These are phyloP conservation scores for Crithidia acanthocephali DNA, from an alignment of 208 protist genomes.

Conservation along the genomic window DNA sequence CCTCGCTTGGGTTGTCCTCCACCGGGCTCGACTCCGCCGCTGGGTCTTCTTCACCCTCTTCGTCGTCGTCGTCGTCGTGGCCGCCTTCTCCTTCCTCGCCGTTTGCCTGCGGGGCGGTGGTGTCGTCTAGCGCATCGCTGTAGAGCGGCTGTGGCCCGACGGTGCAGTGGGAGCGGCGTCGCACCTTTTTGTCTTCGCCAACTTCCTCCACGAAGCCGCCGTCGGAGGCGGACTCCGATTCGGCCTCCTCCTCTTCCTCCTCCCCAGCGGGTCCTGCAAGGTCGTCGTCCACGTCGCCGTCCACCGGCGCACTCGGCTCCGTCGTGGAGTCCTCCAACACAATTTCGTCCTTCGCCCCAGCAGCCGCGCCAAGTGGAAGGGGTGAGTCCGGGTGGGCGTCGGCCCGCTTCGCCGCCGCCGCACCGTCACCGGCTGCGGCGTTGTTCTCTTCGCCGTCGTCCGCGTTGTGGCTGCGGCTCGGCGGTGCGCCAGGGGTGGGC, in stretches of 20 bases:
- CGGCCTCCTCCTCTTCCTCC: conserved; percentile 3
- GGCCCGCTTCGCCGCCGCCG: neutral
- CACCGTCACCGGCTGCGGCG: neutral
- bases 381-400: neutral
- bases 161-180: neutral
- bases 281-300: neutral
- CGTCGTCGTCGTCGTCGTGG: neutral
- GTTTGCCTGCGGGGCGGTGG: neutral
- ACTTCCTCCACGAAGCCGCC: neutral
- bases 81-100: neutral
- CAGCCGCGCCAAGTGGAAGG: neutral
- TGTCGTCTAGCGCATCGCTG: conserved; percentile 2
- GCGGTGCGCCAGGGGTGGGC: neutral
- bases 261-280: neutral
- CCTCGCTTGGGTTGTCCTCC: too few relatives aligned
- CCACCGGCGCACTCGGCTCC: conserved; percentile 5
- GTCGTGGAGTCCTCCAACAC: conserved; percentile 11
- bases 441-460: neutral
- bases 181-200: neutral
- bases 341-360: neutral
- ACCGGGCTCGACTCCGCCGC: too few relatives aligned
- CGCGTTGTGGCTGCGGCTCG: neutral
- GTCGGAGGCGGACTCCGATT: conserved; percentile 9
- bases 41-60: neutral
- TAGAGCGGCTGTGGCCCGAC: neutral